Conservation (phyloP, 2,329 filamentous ascomycete species). For the Polychaeton citri region DNA sequence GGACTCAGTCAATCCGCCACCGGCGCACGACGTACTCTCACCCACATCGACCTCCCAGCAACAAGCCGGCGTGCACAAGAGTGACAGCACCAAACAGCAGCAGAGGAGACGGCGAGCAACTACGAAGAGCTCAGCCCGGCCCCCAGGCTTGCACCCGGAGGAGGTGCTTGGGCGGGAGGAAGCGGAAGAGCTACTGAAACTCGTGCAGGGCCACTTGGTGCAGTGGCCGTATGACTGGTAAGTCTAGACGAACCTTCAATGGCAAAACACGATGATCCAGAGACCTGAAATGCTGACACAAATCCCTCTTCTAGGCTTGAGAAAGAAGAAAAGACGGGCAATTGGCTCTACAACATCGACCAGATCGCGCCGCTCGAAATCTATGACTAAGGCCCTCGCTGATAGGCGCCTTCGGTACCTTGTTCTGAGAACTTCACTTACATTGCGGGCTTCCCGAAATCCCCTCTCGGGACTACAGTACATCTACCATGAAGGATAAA, state of each 20-base stretch:
- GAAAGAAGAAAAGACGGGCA: conserved; percentile 80
- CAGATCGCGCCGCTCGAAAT: conserved; percentile 93
- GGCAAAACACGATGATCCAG: not conserved
- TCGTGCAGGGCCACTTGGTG: conserved; percentile 81
- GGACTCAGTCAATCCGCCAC: conserved; percentile 11
- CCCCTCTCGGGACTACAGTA: too few species aligned
- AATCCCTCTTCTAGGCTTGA: conserved; percentile 47
- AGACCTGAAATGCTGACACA: conserved; percentile 7
- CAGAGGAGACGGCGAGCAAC: conserved; percentile 49
- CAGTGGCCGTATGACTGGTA: conserved; percentile 89
- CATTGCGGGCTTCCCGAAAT: too few species aligned
- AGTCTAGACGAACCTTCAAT: conserved; percentile 12
- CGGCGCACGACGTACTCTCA: conserved; percentile 11
- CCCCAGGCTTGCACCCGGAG: conserved; percentile 53
- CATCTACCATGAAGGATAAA: too few species aligned
- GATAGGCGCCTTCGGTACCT: too few species aligned
- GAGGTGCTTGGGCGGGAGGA: conserved; percentile 63
- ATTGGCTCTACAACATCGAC: conserved; percentile 95
- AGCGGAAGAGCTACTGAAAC: conserved; percentile 65
- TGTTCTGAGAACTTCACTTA: too few species aligned
- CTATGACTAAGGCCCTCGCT: conserved; percentile 41
- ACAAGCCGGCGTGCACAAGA: not conserved
- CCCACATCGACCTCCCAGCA: not conserved
- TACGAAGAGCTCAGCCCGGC: conserved; percentile 54
- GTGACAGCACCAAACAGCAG: not conserved